Evolutionary conservation across 2,329 filamentous ascomycete genomes (phyloP).

Genomic region (Claviceps monticola): DNA sequence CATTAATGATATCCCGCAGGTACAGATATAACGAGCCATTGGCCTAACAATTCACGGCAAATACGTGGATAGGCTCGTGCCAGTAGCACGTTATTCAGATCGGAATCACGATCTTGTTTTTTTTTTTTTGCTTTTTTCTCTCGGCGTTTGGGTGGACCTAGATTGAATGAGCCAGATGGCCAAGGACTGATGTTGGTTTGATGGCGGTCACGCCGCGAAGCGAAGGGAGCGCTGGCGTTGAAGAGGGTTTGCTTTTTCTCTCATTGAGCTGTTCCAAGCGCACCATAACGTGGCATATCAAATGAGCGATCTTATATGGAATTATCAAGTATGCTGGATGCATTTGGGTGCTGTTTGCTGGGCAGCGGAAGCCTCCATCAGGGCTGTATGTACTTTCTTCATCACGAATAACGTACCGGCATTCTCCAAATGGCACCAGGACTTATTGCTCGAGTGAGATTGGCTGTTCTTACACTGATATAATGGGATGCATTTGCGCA

Average conservation of each 20-base stretch:
- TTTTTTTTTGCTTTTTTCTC: not conserved
- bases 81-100: no score
- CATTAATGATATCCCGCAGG: constrained; percentile 52
- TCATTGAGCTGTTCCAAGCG: not conserved
- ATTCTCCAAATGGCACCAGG: not conserved
- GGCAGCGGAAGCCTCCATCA: not conserved
- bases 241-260: not conserved
- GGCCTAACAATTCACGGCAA: no score
- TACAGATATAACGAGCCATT: constrained; percentile 15
- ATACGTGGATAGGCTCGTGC: no score
- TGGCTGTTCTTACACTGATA: no score
- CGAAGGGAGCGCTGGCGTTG: not conserved
- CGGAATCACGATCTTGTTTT: not conserved
- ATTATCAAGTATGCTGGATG: not conserved
- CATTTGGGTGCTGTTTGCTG: not conserved
- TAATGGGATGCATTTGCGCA: no score
- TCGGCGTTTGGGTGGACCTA: not conserved
- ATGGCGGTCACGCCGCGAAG: not conserved
- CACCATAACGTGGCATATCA: not conserved
- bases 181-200: not conserved
- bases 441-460: no score
- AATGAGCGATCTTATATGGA: not conserved
- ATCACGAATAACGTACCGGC: not conserved
- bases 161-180: not conserved
- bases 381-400: not conserved